Evolutionary conservation across 169 alveolate genomes (phyloP), one percentile per base, ranked within the genome.

Genomic region (Plasmodium reichenowi): DNA sequence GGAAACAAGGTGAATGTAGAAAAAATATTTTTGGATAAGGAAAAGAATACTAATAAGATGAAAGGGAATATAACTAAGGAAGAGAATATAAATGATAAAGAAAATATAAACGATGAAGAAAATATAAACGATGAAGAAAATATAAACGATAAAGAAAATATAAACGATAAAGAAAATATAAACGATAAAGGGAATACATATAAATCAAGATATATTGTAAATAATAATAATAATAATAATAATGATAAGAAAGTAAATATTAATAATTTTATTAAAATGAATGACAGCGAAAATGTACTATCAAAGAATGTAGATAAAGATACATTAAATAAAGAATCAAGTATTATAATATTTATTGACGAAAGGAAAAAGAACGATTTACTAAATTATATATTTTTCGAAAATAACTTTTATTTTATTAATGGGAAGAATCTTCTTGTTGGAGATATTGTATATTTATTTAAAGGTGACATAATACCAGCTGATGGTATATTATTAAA

Each of bases 401-500:
- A 64, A 29, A 78, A 78, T 26, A 78, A 78, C 32, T 13, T 78
- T 24, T 78, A 78, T 45, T 50, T 7, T 59, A 78, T 78, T 66
- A 78, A 64, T 47, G 64, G 89, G 9, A 78, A 78, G 24, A 78
- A 66, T 71, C 26, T 78, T 24, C 29, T 78, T 64, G 89, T 78
- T 48, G 89, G 89, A 0, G 89, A 78, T 24, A 66, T 78, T 52
- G 62, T 78, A 22, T 78, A 78, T 45, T 52, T 78, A 38, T 78
- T 67, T 24, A 78, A 78, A 38, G 89, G 89, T 7, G 78, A 64
- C 38, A 60, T 78, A 15, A 64, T 78, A 20, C 89, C 89, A 29
- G 89, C 89, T 32, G 89, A 78, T 66, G 89, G 89, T 1, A 78
- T 78, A 10, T 59, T 78, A 20, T 26, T 78, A 52, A 64, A 64